Evolutionary conservation across 202 grass and related monocot genomes (phyloP), one percentile per base, ranked within the genome.

Genomic region (Carex sylvatica): DNA sequence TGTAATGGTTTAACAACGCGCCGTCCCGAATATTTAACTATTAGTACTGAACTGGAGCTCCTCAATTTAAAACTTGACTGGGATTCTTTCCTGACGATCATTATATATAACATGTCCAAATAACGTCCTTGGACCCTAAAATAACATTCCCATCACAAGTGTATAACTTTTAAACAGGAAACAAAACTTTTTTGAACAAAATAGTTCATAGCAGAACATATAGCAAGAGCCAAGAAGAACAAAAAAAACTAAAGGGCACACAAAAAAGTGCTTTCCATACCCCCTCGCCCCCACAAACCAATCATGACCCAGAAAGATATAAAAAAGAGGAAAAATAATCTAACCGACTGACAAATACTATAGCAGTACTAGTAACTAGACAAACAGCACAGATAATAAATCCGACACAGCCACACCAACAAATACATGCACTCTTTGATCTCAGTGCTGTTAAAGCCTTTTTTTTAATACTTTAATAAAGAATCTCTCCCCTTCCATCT

Each of bases 301-400:
- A 78, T 78, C 74, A 60, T 53, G 47, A 60, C 24, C 69, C 52
- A 16, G 59, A 56, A 59, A 19, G 0, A 31, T 6, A 78, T 12
- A 12, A 54, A 19, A 60, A 20, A 13, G 13, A 36, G 54, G 2
- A 62, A 23, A 36, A 60, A 78, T 20, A 53, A 60, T 78, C 9
- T 33, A 18, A 77, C 14, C 14, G 16, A 78, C 74, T 60, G 74
- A 60, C 33, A 58, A 38, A 60, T 22, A 78, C 53, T 78, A 78
- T 78, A 78, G 74, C 74, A 78, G 54, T 60, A 78, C 53, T 60
- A 78, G 18, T 30, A 78, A 58, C 74, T 77, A 78, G 18, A 75
- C 71, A 78, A 78, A 78, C 54, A 76, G 73, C 49, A 56, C 18
- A 58, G 53, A 78, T 78, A 59, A 78, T 59, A 78, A 59, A 60